Percentiles rank a stretch among this genome's conserved stretches.
Conservation (phyloP, 2,329 filamentous ascomycete species). For the Fusarium compactum region DNA sequence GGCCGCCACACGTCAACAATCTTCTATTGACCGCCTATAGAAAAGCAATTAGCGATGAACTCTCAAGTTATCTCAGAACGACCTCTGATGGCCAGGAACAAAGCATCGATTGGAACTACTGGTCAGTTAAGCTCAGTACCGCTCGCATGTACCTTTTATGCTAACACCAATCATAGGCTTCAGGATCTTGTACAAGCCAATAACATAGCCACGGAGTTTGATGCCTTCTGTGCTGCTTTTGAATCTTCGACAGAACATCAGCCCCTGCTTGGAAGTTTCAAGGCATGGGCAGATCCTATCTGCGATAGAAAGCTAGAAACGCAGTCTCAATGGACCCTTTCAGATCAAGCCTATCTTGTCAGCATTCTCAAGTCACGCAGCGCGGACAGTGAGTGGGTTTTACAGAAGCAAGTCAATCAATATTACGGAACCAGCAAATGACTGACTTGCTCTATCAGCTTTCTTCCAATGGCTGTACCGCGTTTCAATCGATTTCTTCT, state of each 20-base stretch:
- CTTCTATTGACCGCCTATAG: not conserved
- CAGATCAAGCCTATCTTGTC: not conserved
- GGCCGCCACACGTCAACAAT: rapidly evolving
- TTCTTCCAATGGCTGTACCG: slow-evolving; percentile 3
- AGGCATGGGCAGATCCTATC: not conserved
- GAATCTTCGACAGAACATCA: not conserved
- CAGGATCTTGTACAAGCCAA: not conserved
- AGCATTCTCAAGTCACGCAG: not conserved
- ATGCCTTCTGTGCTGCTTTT: not conserved
- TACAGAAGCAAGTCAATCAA: not conserved
- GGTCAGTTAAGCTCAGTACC: not conserved
- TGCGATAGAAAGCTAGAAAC: slow-evolving; percentile 10
- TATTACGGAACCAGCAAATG: not conserved
- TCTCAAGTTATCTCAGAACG: not conserved
- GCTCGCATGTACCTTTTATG: not conserved
- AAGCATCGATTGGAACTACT: slow-evolving; percentile 8
- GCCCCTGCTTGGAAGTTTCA: slow-evolving; percentile 11
- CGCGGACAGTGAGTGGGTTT: slow-evolving; percentile 1
- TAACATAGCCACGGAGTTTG: not conserved
- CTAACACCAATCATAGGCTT: slow-evolving; percentile 1
- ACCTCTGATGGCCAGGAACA: not conserved
- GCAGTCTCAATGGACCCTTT: not conserved
- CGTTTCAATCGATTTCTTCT: not conserved
- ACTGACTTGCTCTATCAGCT: not conserved
- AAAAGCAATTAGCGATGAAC: not conserved